A percentile compares a stretch with the other conserved stretches of the same genome.
phyloP scores from a whole-genome alignment of 192 early-diverging fungal species.

The Dissophora globulifera region DNA sequence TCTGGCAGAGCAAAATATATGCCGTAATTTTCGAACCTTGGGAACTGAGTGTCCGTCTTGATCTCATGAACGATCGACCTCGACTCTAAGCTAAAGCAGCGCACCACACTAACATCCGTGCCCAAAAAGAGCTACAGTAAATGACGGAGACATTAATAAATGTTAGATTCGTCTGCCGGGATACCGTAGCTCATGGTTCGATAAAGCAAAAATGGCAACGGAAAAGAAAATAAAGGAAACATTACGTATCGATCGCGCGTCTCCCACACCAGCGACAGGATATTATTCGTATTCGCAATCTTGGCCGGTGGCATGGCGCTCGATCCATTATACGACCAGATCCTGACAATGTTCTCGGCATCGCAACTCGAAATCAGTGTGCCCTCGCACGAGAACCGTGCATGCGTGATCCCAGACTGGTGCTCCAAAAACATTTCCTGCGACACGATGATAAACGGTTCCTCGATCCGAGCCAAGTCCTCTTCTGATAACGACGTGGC shows the following conservation, averaged over 20 bases:
- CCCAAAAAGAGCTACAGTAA: conserved; percentile 62
- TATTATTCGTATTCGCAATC: conserved; percentile 35
- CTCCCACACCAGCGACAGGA: conserved; percentile 47
- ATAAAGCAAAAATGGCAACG: no score
- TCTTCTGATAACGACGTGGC: conserved; percentile 25
- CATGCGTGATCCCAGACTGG: conserved; percentile 65
- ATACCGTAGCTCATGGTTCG: not conserved
- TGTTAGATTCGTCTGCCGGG: no score
- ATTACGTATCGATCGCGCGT: conserved; percentile 54
- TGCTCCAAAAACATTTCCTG: conserved; percentile 70
- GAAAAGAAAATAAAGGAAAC: no score
- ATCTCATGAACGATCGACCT: conserved; percentile 68
- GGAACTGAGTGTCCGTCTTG: conserved; percentile 56
- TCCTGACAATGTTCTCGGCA: conserved; percentile 67
- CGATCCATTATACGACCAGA: conserved; percentile 51
- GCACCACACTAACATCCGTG: conserved; percentile 60
- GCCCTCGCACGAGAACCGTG: conserved; percentile 66
- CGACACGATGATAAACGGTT: conserved; percentile 43
- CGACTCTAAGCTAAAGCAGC: conserved; percentile 65
- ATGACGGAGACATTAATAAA: no score
- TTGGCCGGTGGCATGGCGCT: conserved; percentile 45
- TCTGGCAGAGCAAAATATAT: conserved; percentile 61
- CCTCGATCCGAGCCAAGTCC: conserved; percentile 17
- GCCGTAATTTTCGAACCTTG: conserved; percentile 61
- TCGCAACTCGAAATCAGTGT: conserved; percentile 71